Percentiles rank a stretch among this genome's conserved stretches.
These are phyloP conservation scores for Glycyrrhiza uralensis DNA, from an alignment of 306 rosid genomes.

Conservation along the genomic window DNA sequence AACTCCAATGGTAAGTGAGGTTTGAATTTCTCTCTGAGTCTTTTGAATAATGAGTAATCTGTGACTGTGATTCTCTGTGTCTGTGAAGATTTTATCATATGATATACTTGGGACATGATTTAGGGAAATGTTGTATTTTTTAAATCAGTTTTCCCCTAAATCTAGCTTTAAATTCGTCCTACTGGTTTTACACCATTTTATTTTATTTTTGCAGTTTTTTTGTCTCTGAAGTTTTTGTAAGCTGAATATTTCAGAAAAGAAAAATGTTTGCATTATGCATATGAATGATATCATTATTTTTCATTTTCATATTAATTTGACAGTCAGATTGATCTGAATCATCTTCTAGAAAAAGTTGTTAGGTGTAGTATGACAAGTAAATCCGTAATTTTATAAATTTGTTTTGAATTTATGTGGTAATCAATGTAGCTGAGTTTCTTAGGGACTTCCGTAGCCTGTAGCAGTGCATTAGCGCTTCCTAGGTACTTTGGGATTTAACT, in stretches of 20 bases:
- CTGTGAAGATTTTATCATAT: neutral
- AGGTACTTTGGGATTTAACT: neutral
- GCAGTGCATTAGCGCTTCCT: neutral
- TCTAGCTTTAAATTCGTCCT: slow-evolving; percentile 11
- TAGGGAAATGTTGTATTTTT: slow-evolving; percentile 1
- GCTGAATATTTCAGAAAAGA: neutral
- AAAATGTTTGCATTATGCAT: neutral
- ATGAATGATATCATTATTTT: no score
- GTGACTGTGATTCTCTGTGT: neutral
- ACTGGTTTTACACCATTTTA: neutral
- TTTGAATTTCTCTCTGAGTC: slow-evolving; percentile 11
- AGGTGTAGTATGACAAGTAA: neutral
- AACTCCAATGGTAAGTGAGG: slow-evolving; percentile 48
- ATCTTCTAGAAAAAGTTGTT: neutral
- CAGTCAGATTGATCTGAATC: neutral
- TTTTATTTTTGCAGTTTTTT: neutral
- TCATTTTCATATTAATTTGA: neutral
- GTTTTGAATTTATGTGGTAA: neutral
- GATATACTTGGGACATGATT: slow-evolving; percentile 13
- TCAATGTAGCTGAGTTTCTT: neutral
- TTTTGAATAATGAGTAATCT: neutral
- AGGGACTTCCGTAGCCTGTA: neutral
- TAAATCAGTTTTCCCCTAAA: neutral
- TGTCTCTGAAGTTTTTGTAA: neutral
- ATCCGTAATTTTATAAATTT: neutral